Evolutionary conservation across 2,329 filamentous ascomycete species (phyloP).

Genomic region (Rhynchosporium secalis): DNA sequence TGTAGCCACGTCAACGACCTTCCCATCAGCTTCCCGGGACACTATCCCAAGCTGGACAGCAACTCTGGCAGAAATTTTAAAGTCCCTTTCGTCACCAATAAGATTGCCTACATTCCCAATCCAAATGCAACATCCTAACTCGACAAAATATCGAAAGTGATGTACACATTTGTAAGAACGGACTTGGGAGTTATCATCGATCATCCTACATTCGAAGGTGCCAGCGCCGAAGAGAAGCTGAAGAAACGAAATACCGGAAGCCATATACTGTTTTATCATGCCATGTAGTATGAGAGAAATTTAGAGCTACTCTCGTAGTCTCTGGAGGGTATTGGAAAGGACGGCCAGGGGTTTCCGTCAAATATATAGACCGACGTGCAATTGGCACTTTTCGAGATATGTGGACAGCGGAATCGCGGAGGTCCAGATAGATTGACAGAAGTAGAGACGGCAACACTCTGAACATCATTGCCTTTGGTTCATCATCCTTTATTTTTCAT

Average conservation of each 20-base stretch:
- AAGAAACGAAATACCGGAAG: slow-evolving; percentile 12
- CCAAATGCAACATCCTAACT: slow-evolving; percentile 8
- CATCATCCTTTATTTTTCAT: no score
- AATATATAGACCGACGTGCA: neutral
- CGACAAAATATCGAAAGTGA: slow-evolving; percentile 20
- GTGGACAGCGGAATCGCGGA: no score
- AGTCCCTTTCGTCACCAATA: slow-evolving; percentile 2
- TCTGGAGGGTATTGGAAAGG: slow-evolving; percentile 1
- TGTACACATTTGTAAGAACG: slow-evolving; percentile 23
- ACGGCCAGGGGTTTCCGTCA: neutral
- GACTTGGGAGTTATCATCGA: slow-evolving; percentile 18
- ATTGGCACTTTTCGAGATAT: no score
- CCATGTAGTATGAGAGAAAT: slow-evolving; percentile 14
- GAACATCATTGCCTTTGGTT: no score
- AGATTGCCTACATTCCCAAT: no score
- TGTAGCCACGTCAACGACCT: neutral
- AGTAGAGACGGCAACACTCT: no score
- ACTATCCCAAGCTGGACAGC: slow-evolving; percentile 15
- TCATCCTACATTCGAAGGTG: slow-evolving; percentile 14
- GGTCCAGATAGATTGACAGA: no score
- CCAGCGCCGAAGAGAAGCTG: neutral
- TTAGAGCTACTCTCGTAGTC: slow-evolving; percentile 6
- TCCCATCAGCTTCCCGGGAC: neutral
- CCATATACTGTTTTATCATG: slow-evolving; percentile 17
- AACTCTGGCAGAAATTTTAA: neutral